phyloP scores from a whole-genome alignment of 1,284 basidiomycete species.

The Tylopilus sp. region DNA sequence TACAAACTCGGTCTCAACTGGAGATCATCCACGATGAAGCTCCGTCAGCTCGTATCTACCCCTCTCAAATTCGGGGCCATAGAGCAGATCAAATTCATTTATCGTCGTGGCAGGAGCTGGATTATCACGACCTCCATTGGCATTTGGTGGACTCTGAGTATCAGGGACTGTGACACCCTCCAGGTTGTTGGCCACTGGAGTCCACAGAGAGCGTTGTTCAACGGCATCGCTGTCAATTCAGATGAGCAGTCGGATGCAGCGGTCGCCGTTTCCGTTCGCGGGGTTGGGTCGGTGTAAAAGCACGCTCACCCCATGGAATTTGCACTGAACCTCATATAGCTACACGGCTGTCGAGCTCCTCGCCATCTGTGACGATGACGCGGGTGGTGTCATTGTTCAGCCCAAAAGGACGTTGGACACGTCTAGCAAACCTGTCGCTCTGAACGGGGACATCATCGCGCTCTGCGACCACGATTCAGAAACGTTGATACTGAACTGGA shows the following conservation, averaged over 20 bases:
- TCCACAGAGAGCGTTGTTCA: slow-evolving; percentile 49
- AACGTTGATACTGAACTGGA: slow-evolving; percentile 54
- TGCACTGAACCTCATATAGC: slow-evolving; percentile 14
- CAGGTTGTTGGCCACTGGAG: slow-evolving; percentile 45
- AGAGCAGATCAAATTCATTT: slow-evolving; percentile 50
- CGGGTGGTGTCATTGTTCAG: slow-evolving; percentile 11
- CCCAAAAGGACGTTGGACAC: slow-evolving; percentile 28
- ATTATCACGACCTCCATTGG: slow-evolving; percentile 53
- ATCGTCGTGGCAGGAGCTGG: slow-evolving; percentile 40
- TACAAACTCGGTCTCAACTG: slow-evolving; percentile 47
- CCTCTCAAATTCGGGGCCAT: slow-evolving; percentile 40
- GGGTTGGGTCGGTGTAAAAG: slow-evolving; percentile 37
- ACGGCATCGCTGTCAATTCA: slow-evolving; percentile 46
- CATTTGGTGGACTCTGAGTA: slow-evolving; percentile 52
- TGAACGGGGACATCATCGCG: slow-evolving; percentile 49
- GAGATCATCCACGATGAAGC: slow-evolving; percentile 31
- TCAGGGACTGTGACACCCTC: slow-evolving; percentile 45
- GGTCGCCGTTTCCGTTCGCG: slow-evolving; percentile 46
- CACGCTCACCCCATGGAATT: not conserved
- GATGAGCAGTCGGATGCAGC: slow-evolving; percentile 42
- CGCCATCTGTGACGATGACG: slow-evolving; percentile 15
- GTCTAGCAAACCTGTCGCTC: slow-evolving; percentile 41
- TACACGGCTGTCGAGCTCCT: slow-evolving; percentile 22
- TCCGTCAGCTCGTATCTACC: slow-evolving; percentile 26
- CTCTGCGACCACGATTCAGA: slow-evolving; percentile 49